A percentile compares a stretch with the other conserved stretches of the same genome.
Conservation (phyloP, 768 basidiomycete species). For the Trametes villosa region DNA sequence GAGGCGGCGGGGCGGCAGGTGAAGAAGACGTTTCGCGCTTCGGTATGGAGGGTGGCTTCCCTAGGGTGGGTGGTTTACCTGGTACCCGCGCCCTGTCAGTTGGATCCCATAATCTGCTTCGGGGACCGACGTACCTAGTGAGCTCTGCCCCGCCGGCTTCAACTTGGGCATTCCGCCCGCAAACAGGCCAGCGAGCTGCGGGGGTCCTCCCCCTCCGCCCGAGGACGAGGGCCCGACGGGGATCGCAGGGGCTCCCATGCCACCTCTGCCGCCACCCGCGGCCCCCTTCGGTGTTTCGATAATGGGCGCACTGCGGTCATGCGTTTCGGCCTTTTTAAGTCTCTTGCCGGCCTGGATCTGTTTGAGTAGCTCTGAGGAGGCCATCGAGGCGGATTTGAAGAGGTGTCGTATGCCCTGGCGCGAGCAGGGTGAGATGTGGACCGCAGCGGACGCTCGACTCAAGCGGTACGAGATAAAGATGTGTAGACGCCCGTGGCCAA, state of each 20-base stretch:
- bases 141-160: conserved; percentile 69
- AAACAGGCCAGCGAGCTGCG: conserved; percentile 84
- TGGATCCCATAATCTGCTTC: conserved; percentile 4
- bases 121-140: conserved; percentile 47
- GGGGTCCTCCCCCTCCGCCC: conserved; percentile 55
- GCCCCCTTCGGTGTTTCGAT: conserved; percentile 51
- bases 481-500: not conserved
- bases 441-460: not conserved
- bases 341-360: conserved; percentile 83
- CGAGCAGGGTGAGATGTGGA: not conserved
- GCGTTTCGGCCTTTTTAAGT: conserved; percentile 82
- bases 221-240: conserved; percentile 21
- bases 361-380: conserved; percentile 73
- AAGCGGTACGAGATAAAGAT: not conserved
- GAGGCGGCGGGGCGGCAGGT: conserved; percentile 39
- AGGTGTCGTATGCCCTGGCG: not conserved
- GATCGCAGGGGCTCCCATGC: conserved; percentile 35
- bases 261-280: conserved; percentile 39
- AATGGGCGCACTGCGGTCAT: conserved; percentile 76
- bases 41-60: conserved; percentile 69
- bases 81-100: conserved; percentile 12
- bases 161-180: conserved; percentile 92
- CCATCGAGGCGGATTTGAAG: conserved; percentile 48
- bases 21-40: conserved; percentile 46
- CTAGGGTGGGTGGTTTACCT: conserved; percentile 69